phyloP scores from a whole-genome alignment of 306 rosid species.

The Pyrus pyrifolia region DNA sequence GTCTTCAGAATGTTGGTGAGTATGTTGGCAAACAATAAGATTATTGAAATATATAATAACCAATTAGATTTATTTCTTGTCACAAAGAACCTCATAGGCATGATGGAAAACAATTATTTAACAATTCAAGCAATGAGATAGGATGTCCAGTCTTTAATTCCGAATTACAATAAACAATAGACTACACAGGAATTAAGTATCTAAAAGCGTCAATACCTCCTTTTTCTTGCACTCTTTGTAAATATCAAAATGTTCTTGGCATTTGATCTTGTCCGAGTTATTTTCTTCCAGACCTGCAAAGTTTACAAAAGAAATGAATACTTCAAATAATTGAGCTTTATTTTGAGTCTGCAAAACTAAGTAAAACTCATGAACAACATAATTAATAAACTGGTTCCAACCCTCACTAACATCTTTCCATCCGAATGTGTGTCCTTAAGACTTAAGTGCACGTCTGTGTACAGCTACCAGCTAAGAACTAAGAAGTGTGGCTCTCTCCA shows the following conservation, averaged over 20 bases:
- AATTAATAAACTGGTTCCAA: neutral
- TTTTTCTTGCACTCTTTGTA: constrained; percentile 96
- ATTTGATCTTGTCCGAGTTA: constrained; percentile 68
- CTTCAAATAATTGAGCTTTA: neutral
- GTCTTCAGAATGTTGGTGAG: neutral
- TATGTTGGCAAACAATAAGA: neutral
- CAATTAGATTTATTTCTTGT: neutral
- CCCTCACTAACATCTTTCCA: neutral
- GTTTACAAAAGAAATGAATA: neutral
- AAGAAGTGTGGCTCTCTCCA: neutral
- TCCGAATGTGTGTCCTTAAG: neutral
- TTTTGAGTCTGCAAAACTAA: neutral
- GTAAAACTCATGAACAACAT: neutral
- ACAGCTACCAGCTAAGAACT: neutral
- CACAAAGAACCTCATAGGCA: neutral
- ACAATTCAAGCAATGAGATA: neutral
- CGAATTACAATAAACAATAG: neutral
- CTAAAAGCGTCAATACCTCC: constrained; percentile 48
- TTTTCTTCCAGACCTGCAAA: constrained; percentile 70
- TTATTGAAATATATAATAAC: neutral
- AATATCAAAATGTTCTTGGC: constrained; percentile 81
- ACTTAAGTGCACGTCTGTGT: neutral
- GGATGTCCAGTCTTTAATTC: neutral
- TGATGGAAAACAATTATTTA: neutral
- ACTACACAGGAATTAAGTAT: constrained; percentile 1